A percentile compares a stretch with the other conserved stretches of the same genome.
Conservation (phyloP, 331 rosid genomes). For the Telfairia occidentalis region DNA sequence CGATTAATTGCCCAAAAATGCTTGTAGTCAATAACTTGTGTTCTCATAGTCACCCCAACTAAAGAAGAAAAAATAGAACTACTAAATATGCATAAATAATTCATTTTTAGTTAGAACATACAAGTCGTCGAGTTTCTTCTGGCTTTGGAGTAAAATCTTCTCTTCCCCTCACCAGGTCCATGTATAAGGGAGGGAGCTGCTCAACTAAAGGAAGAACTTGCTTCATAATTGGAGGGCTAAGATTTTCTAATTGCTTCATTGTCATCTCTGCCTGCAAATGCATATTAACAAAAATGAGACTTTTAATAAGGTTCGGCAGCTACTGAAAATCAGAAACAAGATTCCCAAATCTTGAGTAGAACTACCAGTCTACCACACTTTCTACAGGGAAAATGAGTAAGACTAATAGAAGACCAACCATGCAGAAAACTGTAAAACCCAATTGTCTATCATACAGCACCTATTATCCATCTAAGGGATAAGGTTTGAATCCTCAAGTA, state of each 20-base stretch:
- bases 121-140: conserved; percentile 79
- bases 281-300: conserved; percentile 6
- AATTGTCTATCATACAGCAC: neutral
- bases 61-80: neutral
- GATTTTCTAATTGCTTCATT: conserved; percentile 60
- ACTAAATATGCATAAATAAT: neutral
- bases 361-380: neutral
- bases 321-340: neutral
- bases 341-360: neutral
- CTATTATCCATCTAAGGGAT: neutral
- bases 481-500: neutral
- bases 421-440: neutral
- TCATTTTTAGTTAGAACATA: conserved; percentile 23
- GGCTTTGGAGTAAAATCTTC: conserved; percentile 86
- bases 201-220: conserved; percentile 93
- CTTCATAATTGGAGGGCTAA: conserved; percentile 93
- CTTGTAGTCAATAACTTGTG: too few species aligned
- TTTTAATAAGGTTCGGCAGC: neutral
- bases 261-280: conserved; percentile 89
- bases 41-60: neutral
- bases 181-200: conserved; percentile 93
- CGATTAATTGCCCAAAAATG: neutral
- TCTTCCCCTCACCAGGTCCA: conserved; percentile 80
- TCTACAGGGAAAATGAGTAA: neutral
- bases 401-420: neutral